phyloP scores from a whole-genome alignment of 164 flowering plant species.

The Houttuynia cordata region DNA sequence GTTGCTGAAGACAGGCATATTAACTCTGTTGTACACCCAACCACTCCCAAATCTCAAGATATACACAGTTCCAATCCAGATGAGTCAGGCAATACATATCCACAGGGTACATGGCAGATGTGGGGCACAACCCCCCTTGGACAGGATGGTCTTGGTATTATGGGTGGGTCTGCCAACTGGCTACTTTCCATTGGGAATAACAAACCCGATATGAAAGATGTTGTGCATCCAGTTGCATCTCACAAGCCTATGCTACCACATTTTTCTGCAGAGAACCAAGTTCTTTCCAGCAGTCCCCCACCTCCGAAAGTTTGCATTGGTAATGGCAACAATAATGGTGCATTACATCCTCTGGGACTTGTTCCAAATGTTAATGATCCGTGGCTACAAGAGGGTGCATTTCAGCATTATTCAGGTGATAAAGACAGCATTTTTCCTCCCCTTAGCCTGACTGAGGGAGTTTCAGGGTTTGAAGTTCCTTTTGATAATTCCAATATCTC shows the following conservation, averaged over 20 bases:
- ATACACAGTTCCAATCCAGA: conserved; percentile 14
- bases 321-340: conserved; percentile 36
- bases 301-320: conserved; percentile 32
- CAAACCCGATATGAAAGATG: conserved; percentile 37
- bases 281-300: conserved; percentile 24
- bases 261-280: conserved; percentile 40
- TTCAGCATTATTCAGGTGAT: conserved; percentile 31
- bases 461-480: conserved; percentile 27
- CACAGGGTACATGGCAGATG: conserved; percentile 67
- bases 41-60: conserved; percentile 35
- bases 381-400: conserved; percentile 42
- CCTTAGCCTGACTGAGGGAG: conserved; percentile 26
- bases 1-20: conserved; percentile 45
- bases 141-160: conserved; percentile 63
- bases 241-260: conserved; percentile 43
- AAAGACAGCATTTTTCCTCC: conserved; percentile 27
- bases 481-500: conserved; percentile 39
- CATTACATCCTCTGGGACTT: conserved; percentile 19
- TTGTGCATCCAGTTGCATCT: conserved; percentile 26
- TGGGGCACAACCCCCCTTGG: conserved; percentile 76
- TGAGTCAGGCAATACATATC: conserved; percentile 19
- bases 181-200: conserved; percentile 38
- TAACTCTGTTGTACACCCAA: conserved; percentile 13
- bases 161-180: conserved; percentile 62
- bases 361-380: conserved; percentile 35